Percentiles rank a stretch among this genome's conserved stretches.
phyloP scores from a whole-genome alignment of 2,329 filamentous ascomycete genomes.

The Ophiosphaerella herpotricha region DNA sequence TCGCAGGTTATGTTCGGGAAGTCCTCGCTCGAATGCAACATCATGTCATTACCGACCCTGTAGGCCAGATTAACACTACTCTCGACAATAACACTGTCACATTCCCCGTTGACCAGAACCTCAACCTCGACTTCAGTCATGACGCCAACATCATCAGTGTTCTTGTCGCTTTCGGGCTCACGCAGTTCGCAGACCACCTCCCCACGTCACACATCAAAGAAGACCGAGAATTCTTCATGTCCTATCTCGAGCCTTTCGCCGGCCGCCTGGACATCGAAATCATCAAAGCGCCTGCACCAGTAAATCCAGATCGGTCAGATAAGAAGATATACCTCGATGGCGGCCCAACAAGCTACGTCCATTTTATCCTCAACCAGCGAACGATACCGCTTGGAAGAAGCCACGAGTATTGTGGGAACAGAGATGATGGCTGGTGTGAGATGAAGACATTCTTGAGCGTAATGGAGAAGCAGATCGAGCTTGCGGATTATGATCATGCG shows the following conservation, averaged over 20 bases:
- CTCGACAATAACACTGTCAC: constrained; percentile 69
- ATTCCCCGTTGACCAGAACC: constrained; percentile 72
- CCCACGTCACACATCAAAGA: constrained; percentile 60
- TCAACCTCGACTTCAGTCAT: constrained; percentile 80
- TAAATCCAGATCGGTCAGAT: constrained; percentile 43
- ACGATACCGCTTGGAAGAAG: constrained; percentile 71
- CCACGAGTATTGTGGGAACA: constrained; percentile 66
- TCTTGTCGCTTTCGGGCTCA: constrained; percentile 72
- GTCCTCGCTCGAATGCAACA: constrained; percentile 71
- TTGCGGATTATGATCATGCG: constrained; percentile 66
- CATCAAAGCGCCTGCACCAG: constrained; percentile 68
- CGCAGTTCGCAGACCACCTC: constrained; percentile 67
- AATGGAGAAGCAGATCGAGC: constrained; percentile 62
- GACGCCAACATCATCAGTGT: constrained; percentile 75
- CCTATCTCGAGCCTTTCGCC: constrained; percentile 72
- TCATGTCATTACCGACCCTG: constrained; percentile 56
- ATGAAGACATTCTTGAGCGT: constrained; percentile 68
- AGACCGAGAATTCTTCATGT: constrained; percentile 66
- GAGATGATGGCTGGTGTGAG: constrained; percentile 79
- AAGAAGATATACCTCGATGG: constrained; percentile 56
- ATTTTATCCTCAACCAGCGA: constrained; percentile 75
- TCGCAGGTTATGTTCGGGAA: constrained; percentile 64
- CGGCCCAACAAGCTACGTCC: constrained; percentile 68
- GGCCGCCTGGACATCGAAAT: constrained; percentile 75
- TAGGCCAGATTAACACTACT: constrained; percentile 64